Percentiles rank a stretch among this genome's conserved stretches.
phyloP scores from a whole-genome alignment of 176 grass and related monocot genomes.

The Areca catechu region DNA sequence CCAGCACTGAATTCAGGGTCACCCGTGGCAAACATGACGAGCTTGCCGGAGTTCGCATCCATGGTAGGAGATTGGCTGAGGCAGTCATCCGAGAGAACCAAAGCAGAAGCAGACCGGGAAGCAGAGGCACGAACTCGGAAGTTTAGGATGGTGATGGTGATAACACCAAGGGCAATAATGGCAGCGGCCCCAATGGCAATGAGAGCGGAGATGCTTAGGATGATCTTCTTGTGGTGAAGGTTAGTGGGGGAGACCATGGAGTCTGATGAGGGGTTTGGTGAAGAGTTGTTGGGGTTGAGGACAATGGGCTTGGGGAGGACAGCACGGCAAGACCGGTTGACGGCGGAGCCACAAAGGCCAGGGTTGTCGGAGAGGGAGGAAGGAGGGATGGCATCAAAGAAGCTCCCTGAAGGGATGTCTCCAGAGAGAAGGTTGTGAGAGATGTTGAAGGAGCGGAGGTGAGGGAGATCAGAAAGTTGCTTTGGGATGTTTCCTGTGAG shows the following conservation, averaged over 20 bases:
- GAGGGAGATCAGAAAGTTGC: constrained; percentile 59
- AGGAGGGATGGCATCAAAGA: constrained; percentile 74
- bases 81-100: constrained; percentile 80
- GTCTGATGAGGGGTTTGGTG: constrained; percentile 24
- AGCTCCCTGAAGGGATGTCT: constrained; percentile 75
- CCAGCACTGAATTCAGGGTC: constrained; percentile 89
- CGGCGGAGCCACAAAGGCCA: constrained; percentile 63
- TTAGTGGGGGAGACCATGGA: constrained; percentile 15
- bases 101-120: constrained; percentile 41
- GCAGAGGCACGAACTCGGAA: constrained; percentile 43
- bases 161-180: constrained; percentile 72
- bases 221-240: constrained; percentile 71
- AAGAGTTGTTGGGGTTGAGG: constrained; percentile 66
- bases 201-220: constrained; percentile 88
- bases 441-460: constrained; percentile 63
- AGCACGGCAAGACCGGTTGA: constrained; percentile 62
- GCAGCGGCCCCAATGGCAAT: constrained; percentile 78
- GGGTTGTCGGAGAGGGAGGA: constrained; percentile 75
- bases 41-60: constrained; percentile 70
- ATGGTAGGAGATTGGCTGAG: constrained; percentile 79
- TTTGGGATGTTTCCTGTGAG: constrained; percentile 72
- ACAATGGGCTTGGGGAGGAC: constrained; percentile 92
- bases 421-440: constrained; percentile 85
- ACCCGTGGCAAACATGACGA: constrained; percentile 87
- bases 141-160: constrained; percentile 81